Evolutionary conservation across 805 yeast species (phyloP).

Genomic region (Zygosaccharomyces siamensis): DNA sequence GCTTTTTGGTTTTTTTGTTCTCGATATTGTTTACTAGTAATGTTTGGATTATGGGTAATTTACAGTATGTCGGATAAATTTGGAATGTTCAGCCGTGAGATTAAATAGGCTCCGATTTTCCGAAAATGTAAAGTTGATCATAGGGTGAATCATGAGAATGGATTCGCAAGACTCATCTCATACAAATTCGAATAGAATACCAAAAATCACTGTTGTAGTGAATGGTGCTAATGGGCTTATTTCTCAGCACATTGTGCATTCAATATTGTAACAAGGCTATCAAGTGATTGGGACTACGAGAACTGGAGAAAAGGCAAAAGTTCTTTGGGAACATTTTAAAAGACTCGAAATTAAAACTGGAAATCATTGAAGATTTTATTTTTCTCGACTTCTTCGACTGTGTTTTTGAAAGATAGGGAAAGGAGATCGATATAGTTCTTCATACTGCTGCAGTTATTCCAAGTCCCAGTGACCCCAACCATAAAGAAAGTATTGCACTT

Average conservation of each 20-base stretch:
- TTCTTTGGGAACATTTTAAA: slow-evolving; percentile 32
- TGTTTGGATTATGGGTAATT: too few relatives aligned
- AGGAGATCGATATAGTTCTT: slow-evolving; percentile 41
- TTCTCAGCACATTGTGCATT: slow-evolving; percentile 45
- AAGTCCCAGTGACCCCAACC: slow-evolving; percentile 32
- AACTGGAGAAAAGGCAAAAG: slow-evolving; percentile 41
- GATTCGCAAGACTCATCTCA: too few relatives aligned
- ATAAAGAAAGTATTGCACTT: slow-evolving; percentile 43
- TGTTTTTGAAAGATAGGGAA: slow-evolving; percentile 36
- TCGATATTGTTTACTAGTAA: too few relatives aligned
- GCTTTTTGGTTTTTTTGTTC: too few relatives aligned
- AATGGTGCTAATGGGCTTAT: slow-evolving; percentile 54
- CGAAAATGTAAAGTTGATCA: too few relatives aligned
- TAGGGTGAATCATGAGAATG: too few relatives aligned
- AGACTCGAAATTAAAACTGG: slow-evolving; percentile 27
- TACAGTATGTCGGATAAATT: too few relatives aligned
- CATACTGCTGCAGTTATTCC: slow-evolving; percentile 49
- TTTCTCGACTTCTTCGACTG: slow-evolving; percentile 42
- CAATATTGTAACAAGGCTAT: slow-evolving; percentile 37
- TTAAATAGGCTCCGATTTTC: too few relatives aligned
- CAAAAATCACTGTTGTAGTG: slow-evolving; percentile 37
- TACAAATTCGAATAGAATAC: too few relatives aligned
- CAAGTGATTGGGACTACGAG: slow-evolving; percentile 51
- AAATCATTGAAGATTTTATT: slow-evolving; percentile 36
- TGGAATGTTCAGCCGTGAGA: too few relatives aligned